A percentile compares a stretch with the other conserved stretches of the same genome.
Conservation (phyloP, 805 yeast species). For the Dipodascus geniculatus region DNA sequence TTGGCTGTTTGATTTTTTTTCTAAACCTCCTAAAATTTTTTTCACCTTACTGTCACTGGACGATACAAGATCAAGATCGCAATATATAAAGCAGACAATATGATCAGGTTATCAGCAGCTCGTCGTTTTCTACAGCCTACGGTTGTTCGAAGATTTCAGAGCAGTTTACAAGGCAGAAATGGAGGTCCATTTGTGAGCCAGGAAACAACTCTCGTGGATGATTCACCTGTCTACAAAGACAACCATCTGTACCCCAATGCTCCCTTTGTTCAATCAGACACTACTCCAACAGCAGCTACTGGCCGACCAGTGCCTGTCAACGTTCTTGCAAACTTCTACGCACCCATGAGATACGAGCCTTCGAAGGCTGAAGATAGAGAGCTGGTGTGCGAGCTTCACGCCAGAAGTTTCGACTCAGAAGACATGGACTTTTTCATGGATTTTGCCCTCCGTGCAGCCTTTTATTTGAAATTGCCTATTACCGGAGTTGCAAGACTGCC, state of each 20-base stretch:
- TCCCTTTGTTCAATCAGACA: conserved; percentile 12
- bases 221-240: conserved; percentile 4
- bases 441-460: conserved; percentile 84
- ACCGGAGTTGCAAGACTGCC: conserved; percentile 59
- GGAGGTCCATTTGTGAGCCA: not conserved
- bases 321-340: conserved; percentile 69
- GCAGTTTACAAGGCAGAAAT: not conserved
- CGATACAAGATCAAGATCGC: not conserved
- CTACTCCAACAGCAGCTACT: conserved; percentile 18
- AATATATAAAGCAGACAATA: too few species aligned
- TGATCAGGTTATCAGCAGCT: not conserved
- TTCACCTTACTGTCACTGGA: not conserved
- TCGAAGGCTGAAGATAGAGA: conserved; percentile 52
- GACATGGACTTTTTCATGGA: conserved; percentile 68
- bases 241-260: conserved; percentile 15
- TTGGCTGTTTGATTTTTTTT: not conserved
- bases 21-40: not conserved
- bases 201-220: not conserved
- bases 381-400: conserved; percentile 61
- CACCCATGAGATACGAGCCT: conserved; percentile 59
- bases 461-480: conserved; percentile 78
- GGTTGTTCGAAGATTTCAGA: not conserved
- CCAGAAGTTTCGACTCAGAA: conserved; percentile 53
- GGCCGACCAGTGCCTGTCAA: conserved; percentile 67
- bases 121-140: not conserved